Percentiles rank a stretch among this genome's conserved stretches.
Evolutionary conservation across 176 grass and related monocot species (phyloP).

Genomic region (Oryza meridionalis): DNA sequence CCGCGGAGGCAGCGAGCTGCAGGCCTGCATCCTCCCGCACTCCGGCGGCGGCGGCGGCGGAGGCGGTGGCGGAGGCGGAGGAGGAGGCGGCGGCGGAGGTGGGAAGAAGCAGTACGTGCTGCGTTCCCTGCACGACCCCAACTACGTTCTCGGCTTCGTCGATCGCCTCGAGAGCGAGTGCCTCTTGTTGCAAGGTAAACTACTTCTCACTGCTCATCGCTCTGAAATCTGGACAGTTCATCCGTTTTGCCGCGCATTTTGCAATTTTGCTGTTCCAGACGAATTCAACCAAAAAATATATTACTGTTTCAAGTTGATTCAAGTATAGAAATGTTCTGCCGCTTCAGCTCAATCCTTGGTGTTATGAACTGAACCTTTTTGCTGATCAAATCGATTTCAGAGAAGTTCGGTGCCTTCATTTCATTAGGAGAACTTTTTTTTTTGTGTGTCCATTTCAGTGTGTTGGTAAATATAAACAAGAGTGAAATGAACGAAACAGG

Average conservation of each 20-base stretch:
- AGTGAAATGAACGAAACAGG: background rate
- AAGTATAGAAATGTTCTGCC: background rate
- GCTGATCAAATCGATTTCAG: background rate
- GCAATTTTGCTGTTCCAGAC: background rate
- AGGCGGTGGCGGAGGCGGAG: background rate
- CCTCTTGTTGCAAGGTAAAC: slow-evolving; percentile 63
- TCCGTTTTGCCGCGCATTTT: background rate
- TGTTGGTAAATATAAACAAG: background rate
- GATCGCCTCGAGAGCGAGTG: slow-evolving; percentile 70
- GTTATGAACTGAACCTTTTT: background rate
- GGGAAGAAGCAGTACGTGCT: slow-evolving; percentile 63
- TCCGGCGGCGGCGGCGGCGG: background rate
- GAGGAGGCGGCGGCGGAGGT: background rate
- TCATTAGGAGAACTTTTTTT: background rate
- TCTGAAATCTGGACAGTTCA: background rate
- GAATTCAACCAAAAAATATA: background rate
- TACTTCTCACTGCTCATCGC: background rate
- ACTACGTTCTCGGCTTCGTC: slow-evolving; percentile 71
- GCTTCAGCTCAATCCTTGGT: background rate
- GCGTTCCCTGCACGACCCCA: slow-evolving; percentile 71
- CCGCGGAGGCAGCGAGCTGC: slow-evolving; percentile 50
- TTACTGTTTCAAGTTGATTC: background rate
- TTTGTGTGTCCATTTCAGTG: background rate
- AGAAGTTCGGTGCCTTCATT: background rate
- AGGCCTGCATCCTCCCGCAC: slow-evolving; percentile 74